Percentiles rank a stretch among this genome's conserved stretches.
These are phyloP conservation scores for Hansenula sp. DNA, from an alignment of 1,139 yeast genomes.

Conservation along the genomic window DNA sequence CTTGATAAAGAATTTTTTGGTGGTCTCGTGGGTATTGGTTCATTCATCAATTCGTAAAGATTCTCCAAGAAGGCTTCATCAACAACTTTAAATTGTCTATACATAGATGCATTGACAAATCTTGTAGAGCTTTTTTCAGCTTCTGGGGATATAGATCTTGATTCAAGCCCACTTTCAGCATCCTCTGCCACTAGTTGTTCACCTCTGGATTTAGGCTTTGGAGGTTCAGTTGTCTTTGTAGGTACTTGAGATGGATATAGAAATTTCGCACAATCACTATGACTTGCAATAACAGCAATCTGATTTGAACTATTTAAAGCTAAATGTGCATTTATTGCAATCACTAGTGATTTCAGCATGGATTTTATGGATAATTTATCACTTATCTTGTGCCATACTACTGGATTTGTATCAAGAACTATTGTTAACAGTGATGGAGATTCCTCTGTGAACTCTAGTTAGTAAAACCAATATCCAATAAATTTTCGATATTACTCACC, in stretches of 20 bases:
- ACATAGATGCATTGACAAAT: constrained; percentile 53
- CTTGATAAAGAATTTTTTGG: constrained; percentile 22
- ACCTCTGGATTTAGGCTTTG: constrained; percentile 8
- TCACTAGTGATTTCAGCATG: constrained; percentile 56
- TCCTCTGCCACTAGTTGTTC: constrained; percentile 7
- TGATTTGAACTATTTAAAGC: constrained; percentile 81
- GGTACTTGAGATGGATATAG: constrained; percentile 54
- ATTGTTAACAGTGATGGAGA: constrained; percentile 80
- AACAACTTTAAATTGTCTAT: constrained; percentile 77
- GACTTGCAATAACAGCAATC: constrained; percentile 79
- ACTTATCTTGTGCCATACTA: constrained; percentile 27
- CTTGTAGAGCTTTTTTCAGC: constrained; percentile 16
- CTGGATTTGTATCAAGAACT: constrained; percentile 76
- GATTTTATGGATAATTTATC: constrained; percentile 45
- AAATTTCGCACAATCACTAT: constrained; percentile 65
- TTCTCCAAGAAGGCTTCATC: constrained; percentile 74
- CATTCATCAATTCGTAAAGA: constrained; percentile 43
- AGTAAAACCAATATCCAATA: constrained; percentile 17
- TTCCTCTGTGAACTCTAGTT: constrained; percentile 40
- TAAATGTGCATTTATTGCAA: constrained; percentile 80
- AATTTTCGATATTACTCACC: constrained; percentile 7
- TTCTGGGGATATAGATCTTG: constrained; percentile 24
- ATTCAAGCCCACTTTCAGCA: constrained; percentile 11
- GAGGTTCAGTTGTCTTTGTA: background rate
- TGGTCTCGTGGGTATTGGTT: constrained; percentile 23